Evolutionary conservation across 148 eudicot species (phyloP).

Genomic region (Gaultheria prostrata): DNA sequence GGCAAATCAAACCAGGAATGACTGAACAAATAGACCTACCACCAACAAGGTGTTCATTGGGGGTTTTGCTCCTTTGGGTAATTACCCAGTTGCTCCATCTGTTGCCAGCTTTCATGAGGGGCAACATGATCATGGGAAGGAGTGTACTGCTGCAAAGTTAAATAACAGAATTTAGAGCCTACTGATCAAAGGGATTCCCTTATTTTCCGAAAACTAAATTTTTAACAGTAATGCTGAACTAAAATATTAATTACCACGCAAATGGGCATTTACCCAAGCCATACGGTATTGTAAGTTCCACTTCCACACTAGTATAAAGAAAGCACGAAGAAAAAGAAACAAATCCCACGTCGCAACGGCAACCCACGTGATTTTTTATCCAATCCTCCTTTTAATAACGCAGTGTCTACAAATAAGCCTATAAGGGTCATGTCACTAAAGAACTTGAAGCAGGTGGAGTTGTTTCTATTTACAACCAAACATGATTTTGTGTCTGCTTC

Average conservation of each 20-base stretch:
- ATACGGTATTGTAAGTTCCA: neutral
- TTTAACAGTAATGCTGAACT: neutral
- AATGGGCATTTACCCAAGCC: neutral
- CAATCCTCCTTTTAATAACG: neutral
- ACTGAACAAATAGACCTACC: slow-evolving; percentile 29
- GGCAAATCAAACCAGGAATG: slow-evolving; percentile 28
- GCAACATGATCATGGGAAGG: slow-evolving; percentile 71
- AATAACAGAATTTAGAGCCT: slow-evolving; percentile 9
- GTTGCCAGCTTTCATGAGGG: slow-evolving; percentile 91
- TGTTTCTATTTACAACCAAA: neutral
- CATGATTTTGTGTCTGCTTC: neutral
- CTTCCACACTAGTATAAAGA: neutral
- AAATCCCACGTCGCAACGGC: neutral
- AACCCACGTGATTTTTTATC: neutral
- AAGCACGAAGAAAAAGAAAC: neutral
- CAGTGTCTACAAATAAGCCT: neutral
- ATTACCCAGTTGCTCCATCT: slow-evolving; percentile 66
- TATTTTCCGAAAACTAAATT: neutral
- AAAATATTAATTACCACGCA: neutral
- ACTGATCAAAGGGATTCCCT: neutral
- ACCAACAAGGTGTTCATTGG: slow-evolving; percentile 30
- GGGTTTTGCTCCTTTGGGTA: slow-evolving; percentile 50
- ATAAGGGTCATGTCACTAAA: neutral
- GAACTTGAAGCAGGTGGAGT: slow-evolving; percentile 1
- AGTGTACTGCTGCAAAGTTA: slow-evolving; percentile 52